Conservation (phyloP, 2,329 filamentous ascomycete genomes). For the Chrysoporthe cubensis region DNA sequence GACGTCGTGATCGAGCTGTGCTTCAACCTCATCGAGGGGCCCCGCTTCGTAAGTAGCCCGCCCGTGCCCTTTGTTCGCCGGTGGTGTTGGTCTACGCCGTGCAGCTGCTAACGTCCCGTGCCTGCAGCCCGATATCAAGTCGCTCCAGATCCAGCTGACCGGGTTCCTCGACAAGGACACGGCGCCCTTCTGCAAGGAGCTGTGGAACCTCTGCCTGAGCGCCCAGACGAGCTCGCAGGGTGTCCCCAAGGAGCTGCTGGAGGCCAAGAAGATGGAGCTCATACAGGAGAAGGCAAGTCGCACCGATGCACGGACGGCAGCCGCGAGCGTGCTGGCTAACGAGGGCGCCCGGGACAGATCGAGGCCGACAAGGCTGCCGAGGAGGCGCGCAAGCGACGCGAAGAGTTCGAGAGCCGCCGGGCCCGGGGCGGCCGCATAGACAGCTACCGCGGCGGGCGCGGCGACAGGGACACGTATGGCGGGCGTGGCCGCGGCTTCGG, state of each 20-base stretch:
- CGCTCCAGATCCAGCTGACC: constrained; percentile 89
- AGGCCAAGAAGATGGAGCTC: constrained; percentile 94
- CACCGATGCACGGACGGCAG: background rate
- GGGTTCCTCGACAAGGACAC: constrained; percentile 96
- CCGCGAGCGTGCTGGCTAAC: background rate
- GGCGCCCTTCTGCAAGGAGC: constrained; percentile 83
- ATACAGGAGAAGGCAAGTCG: constrained; percentile 84
- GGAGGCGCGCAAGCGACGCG: constrained; percentile 70
- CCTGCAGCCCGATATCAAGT: constrained; percentile 87
- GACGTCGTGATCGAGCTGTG: constrained; percentile 92
- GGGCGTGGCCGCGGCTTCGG: constrained; percentile 48
- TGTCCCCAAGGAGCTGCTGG: constrained; percentile 90
- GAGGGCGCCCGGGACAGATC: constrained; percentile 54
- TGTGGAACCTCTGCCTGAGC: constrained; percentile 91
- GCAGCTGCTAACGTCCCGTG: constrained; percentile 31
- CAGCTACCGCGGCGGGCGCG: constrained; percentile 56
- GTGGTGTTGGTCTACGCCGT: background rate
- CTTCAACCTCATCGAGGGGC: constrained; percentile 71
- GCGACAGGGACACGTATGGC: constrained; percentile 53
- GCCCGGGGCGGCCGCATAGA: constrained; percentile 53
- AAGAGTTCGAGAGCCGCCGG: constrained; percentile 69
- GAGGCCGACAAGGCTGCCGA: constrained; percentile 83
- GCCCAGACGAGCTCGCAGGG: constrained; percentile 87
- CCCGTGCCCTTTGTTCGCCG: background rate
- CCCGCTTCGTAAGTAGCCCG: constrained; percentile 68